Conservation (phyloP, 306 rosid genomes). For the Pyrus bretschneideri region DNA sequence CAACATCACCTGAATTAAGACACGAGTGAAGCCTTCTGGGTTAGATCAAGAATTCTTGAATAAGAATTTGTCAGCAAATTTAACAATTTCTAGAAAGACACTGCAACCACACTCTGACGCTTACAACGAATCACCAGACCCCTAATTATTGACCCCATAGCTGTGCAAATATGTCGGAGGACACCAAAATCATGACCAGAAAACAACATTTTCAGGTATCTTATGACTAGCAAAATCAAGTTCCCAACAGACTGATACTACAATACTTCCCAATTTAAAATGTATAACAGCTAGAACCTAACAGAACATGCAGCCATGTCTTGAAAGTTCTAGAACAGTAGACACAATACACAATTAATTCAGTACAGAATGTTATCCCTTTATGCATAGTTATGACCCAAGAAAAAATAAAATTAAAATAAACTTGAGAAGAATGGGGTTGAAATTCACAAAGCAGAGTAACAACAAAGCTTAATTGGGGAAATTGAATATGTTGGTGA, state of each 20-base stretch:
- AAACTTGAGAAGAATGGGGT: background rate
- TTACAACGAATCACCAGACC: background rate
- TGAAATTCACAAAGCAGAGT: background rate
- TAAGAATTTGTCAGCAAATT: background rate
- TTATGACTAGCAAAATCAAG: background rate
- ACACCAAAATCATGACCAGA: background rate
- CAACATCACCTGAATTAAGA: constrained; percentile 73
- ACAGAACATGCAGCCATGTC: no score
- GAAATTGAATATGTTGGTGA: background rate
- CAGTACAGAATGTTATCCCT: no score
- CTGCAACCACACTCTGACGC: background rate
- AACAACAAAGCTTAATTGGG: background rate
- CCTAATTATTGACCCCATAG: background rate
- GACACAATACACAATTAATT: no score
- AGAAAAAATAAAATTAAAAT: background rate
- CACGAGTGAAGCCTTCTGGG: background rate
- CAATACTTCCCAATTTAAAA: background rate
- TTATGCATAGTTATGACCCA: background rate
- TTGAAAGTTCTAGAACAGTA: no score
- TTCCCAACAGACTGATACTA: background rate
- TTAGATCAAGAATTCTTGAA: background rate
- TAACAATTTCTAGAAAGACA: background rate
- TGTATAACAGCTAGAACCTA: no score
- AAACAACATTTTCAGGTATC: background rate
- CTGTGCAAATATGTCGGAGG: background rate